Conservation (phyloP, 768 basidiomycete genomes). For the Botryobasidium botryosum region DNA sequence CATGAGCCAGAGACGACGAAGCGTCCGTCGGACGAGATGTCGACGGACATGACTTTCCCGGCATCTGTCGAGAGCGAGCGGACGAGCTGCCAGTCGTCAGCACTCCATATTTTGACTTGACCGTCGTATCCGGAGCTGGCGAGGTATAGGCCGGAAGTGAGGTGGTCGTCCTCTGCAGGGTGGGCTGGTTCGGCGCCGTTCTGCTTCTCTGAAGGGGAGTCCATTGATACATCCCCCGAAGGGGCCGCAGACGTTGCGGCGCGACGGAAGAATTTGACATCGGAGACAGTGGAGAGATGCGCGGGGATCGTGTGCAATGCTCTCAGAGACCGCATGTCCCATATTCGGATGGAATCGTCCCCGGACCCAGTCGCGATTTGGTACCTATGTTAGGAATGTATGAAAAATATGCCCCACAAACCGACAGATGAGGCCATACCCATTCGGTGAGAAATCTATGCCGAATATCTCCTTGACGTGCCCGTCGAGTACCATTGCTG, state of each 20-base stretch:
- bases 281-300: constrained; percentile 86
- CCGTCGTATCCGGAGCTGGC: constrained; percentile 92
- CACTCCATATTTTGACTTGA: constrained; percentile 88
- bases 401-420: constrained; percentile 4
- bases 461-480: constrained; percentile 86
- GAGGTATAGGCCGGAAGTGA: constrained; percentile 80
- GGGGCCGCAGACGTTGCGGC: constrained; percentile 7
- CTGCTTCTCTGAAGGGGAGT: constrained; percentile 14
- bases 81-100: constrained; percentile 93
- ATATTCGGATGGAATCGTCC: constrained; percentile 95
- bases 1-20: constrained; percentile 82
- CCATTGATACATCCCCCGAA: constrained; percentile 14
- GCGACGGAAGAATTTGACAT: constrained; percentile 79
- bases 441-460: constrained; percentile 88
- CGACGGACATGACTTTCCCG: constrained; percentile 98
- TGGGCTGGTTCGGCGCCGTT: constrained; percentile 20
- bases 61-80: constrained; percentile 80
- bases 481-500: constrained; percentile 95
- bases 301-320: constrained; percentile 94
- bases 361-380: constrained; percentile 95
- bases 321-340: constrained; percentile 90
- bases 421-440: constrained; percentile 36
- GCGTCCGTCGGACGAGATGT: constrained; percentile 67
- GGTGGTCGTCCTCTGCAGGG: constrained; percentile 39
- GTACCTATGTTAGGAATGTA: constrained; percentile 36